phyloP scores from a whole-genome alignment of 2,329 filamentous ascomycete genomes.

The Aspergillus luchuensis region DNA sequence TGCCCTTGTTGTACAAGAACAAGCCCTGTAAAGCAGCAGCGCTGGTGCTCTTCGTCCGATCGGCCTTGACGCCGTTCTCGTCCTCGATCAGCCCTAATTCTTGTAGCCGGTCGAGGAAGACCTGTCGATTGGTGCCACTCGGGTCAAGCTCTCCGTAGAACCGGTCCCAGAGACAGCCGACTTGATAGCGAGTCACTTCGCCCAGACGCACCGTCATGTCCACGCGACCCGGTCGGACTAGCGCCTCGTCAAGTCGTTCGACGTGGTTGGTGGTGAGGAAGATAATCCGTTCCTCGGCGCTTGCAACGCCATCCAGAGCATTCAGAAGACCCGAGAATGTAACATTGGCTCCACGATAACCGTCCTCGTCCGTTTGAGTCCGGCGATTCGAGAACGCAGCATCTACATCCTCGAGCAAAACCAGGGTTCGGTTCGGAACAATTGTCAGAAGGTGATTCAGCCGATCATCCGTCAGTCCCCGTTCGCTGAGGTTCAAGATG shows the following conservation, averaged over 20 bases:
- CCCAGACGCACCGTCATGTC: slow-evolving; percentile 92
- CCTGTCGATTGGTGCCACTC: slow-evolving; percentile 61
- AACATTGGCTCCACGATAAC: slow-evolving; percentile 82
- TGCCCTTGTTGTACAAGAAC: slow-evolving; percentile 92
- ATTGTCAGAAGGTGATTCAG: slow-evolving; percentile 84
- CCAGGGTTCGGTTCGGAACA: slow-evolving; percentile 76
- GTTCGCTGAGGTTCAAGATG: slow-evolving; percentile 86
- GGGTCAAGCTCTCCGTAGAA: slow-evolving; percentile 85
- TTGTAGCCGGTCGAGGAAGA: slow-evolving; percentile 71
- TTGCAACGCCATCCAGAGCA: slow-evolving; percentile 86
- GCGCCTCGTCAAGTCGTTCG: slow-evolving; percentile 81
- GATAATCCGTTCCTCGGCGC: slow-evolving; percentile 88
- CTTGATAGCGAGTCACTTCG: slow-evolving; percentile 83
- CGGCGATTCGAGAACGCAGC: slow-evolving; percentile 84
- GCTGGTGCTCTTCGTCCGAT: slow-evolving; percentile 63
- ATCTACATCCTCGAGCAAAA: slow-evolving; percentile 87
- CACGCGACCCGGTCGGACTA: slow-evolving; percentile 87
- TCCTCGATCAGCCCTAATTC: slow-evolving; percentile 70
- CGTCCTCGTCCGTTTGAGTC: slow-evolving; percentile 70
- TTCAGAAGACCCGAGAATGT: slow-evolving; percentile 92
- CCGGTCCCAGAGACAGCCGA: slow-evolving; percentile 84
- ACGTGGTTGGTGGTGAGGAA: slow-evolving; percentile 96
- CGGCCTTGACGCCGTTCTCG: slow-evolving; percentile 51
- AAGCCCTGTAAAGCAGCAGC: slow-evolving; percentile 91
- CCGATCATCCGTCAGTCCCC: slow-evolving; percentile 86